phyloP scores from a whole-genome alignment of 768 basidiomycete species.

The Rhodotorula sphaerocarpa region DNA sequence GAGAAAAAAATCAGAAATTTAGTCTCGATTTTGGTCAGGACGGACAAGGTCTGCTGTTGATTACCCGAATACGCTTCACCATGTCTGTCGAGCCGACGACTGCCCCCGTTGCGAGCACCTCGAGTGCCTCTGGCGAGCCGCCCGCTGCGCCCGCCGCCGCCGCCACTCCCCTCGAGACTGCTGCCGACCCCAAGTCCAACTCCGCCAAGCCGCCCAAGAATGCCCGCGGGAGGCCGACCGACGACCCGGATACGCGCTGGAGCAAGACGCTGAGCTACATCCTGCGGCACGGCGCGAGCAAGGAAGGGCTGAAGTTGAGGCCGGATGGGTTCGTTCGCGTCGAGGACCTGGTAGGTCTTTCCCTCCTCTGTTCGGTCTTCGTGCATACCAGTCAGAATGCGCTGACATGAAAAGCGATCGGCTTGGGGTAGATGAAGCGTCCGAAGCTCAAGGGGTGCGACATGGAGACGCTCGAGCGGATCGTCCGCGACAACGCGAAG shows the following conservation, averaged over 20 bases:
- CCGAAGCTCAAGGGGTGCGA: constrained; percentile 61
- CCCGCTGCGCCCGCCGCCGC: not conserved
- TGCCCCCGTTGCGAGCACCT: not conserved
- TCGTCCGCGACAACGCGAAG: constrained; percentile 63
- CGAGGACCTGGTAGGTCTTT: constrained; percentile 62
- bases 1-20: too few relatives aligned
- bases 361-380: not conserved
- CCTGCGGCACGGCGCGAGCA: constrained; percentile 78
- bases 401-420: too few relatives aligned
- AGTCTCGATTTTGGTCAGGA: too few relatives aligned
- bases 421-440: constrained; percentile 53
- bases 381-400: too few relatives aligned
- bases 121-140: not conserved
- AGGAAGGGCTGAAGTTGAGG: constrained; percentile 66
- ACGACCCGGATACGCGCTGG: constrained; percentile 60
- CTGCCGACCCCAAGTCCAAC: too few relatives aligned
- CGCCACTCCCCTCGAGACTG: not conserved
- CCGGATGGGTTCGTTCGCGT: constrained; percentile 79
- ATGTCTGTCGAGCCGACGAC: not conserved
- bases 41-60: too few relatives aligned
- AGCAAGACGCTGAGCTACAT: constrained; percentile 86
- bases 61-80: too few relatives aligned
- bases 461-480: constrained; percentile 42
- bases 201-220: constrained; percentile 11
- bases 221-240: constrained; percentile 44